These are phyloP conservation scores for Coemansia sp. DNA, from an alignment of 192 early-diverging fungal genomes.

Conservation along the genomic window DNA sequence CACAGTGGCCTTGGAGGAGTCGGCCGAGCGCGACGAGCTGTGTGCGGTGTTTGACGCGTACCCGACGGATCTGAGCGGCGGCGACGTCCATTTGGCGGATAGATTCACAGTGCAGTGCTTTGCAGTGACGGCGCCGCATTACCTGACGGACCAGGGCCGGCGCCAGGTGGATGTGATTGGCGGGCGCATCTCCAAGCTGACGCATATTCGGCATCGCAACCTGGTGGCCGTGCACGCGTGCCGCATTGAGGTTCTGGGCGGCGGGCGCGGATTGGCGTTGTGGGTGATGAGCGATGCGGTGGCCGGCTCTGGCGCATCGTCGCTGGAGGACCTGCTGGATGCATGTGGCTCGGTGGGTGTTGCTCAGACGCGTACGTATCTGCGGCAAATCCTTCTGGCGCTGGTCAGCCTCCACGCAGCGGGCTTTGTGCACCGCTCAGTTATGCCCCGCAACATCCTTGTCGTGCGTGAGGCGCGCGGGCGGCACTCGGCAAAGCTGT, in stretches of 20 bases:
- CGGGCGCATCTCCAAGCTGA: constrained; percentile 24
- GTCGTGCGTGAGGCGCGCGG: constrained; percentile 24
- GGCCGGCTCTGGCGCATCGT: constrained; percentile 32
- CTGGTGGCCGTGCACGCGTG: constrained; percentile 56
- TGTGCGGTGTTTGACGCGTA: constrained; percentile 44
- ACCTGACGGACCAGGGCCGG: constrained; percentile 27
- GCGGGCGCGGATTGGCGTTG: constrained; percentile 12
- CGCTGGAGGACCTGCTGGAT: constrained; percentile 58
- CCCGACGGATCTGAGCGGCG: constrained; percentile 35
- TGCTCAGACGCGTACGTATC: constrained; percentile 54
- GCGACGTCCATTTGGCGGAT: constrained; percentile 28
- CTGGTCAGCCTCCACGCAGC: constrained; percentile 60
- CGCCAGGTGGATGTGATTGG: constrained; percentile 55
- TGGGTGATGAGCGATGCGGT: constrained; percentile 36
- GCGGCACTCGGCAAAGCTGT: constrained; percentile 51
- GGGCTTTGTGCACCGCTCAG: constrained; percentile 61
- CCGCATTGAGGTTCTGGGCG: constrained; percentile 38
- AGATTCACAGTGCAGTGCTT: constrained; percentile 44
- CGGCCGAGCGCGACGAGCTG: constrained; percentile 17
- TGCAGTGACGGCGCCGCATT: constrained; percentile 18
- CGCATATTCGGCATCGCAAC: constrained; percentile 54
- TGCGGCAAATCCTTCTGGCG: constrained; percentile 60
- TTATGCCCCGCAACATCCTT: constrained; percentile 24
- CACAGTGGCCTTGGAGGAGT: constrained; percentile 39
- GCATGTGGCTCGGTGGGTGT: constrained; percentile 58